Conservation (phyloP, 2,329 filamentous ascomycete species). For the Talaromyces sp. region DNA sequence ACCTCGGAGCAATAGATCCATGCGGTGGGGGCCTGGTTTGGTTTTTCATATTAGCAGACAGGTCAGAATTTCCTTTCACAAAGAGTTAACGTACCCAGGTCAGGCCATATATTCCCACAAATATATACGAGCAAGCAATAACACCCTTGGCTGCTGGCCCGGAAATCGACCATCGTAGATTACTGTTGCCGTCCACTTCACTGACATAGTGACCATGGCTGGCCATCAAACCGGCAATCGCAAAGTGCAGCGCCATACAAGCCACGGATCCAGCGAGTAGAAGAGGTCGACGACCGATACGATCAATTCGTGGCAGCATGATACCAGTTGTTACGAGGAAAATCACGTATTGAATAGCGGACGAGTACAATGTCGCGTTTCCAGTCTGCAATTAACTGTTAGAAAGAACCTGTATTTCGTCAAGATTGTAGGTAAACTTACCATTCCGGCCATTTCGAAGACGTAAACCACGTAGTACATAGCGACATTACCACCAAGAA, state of each 20-base stretch:
- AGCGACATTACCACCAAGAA: constrained; percentile 54
- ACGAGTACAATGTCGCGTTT: constrained; percentile 45
- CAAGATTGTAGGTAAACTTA: constrained; percentile 45
- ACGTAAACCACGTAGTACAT: constrained; percentile 59
- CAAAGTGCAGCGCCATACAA: constrained; percentile 47
- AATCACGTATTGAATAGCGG: constrained; percentile 54
- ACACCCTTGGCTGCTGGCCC: constrained; percentile 52
- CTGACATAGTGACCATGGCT: constrained; percentile 42
- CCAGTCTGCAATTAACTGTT: constrained; percentile 20
- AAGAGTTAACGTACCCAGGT: constrained; percentile 36
- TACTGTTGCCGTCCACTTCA: constrained; percentile 43
- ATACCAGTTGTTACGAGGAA: constrained; percentile 50
- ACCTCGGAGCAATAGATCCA: constrained; percentile 59
- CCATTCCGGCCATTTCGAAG: constrained; percentile 53
- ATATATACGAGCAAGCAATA: constrained; percentile 60
- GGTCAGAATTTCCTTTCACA: not conserved
- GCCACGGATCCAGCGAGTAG: constrained; percentile 44
- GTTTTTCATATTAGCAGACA: not conserved
- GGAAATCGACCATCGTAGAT: constrained; percentile 43
- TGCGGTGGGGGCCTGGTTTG: constrained; percentile 47
- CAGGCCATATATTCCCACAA: constrained; percentile 30
- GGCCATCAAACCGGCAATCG: constrained; percentile 51
- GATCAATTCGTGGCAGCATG: constrained; percentile 48
- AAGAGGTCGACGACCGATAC: constrained; percentile 44
- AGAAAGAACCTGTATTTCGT: constrained; percentile 4